Evolutionary conservation across 202 grass and related monocot species (phyloP).

Genomic region (Carex arenaria): DNA sequence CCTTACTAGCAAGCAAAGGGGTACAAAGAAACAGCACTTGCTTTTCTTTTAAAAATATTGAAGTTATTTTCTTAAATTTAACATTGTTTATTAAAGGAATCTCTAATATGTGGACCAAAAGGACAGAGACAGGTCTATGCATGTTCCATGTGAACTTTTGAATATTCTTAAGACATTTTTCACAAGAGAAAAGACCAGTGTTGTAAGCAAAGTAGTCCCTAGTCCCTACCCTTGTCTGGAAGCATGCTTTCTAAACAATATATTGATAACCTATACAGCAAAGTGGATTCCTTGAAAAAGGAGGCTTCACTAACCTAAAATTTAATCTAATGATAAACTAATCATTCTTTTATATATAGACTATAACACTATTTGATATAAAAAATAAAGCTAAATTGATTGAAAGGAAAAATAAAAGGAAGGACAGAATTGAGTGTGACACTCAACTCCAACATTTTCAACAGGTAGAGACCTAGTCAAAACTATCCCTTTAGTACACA

Average conservation of each 20-base stretch:
- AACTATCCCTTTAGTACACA: neutral
- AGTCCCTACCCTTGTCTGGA: slow-evolving; percentile 5
- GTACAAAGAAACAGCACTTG: slow-evolving; percentile 2
- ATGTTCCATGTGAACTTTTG: slow-evolving; percentile 17
- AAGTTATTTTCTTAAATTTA: neutral
- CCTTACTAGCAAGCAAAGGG: slow-evolving; percentile 6
- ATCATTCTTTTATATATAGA: neutral
- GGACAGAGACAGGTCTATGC: neutral
- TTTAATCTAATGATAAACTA: neutral
- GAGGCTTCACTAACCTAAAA: neutral
- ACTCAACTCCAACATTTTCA: neutral
- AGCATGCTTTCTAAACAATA: neutral
- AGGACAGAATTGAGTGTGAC: neutral
- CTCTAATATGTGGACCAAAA: neutral
- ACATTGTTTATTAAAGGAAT: slow-evolving; percentile 20
- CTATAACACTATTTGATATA: neutral
- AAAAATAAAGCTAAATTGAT: neutral
- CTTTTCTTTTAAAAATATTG: neutral
- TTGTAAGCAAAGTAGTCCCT: slow-evolving; percentile 6
- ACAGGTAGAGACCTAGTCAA: neutral
- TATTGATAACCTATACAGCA: neutral
- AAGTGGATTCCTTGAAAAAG: neutral
- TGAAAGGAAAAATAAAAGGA: neutral
- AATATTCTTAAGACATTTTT: slow-evolving; percentile 10
- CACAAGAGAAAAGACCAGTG: slow-evolving; percentile 20